Base-by-base conservation (phyloP, 495 filamentous ascomycete species). In the Aspergillus steynii region DNA sequence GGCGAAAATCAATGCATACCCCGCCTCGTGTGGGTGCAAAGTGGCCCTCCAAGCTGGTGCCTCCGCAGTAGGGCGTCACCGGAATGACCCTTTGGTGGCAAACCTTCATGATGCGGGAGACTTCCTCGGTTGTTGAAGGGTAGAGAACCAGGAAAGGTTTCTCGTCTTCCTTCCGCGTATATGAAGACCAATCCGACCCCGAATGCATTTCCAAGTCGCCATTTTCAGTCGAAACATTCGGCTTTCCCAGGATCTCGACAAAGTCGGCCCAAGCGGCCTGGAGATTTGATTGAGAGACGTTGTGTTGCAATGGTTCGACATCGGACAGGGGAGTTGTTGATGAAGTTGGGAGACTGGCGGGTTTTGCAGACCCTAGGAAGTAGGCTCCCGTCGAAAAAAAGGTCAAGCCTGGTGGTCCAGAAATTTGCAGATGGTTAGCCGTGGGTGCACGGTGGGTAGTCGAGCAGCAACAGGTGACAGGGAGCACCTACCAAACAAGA, bases 261-360 rank as follows among this genome's bases (percentile, higher is more conserved):
- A 98, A 93, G 72, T 99, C 95, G 5, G 88, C 80, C 95, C 96
- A 99, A 3, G 94, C 91, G 8, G 96, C 92, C 77, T 98, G 88
- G 46, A 98, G 84, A 67, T 93, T 95, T 20, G 85, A 80, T 54
- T 82, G 84, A 32, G 86, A 83, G 52, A 86, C 82, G 66, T 97
- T 85, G 70, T 96, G 91, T 60, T 78, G 76, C 0, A 89, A 90
- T 0, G 86, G 74, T 5, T 74, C 78, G 27, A 87, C 75, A 29
- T 83, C 79, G 47, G 72, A 70, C 25, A 98, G 85, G 5, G 89
- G 82, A 1, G 84, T 76, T n/a, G 93, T 96, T 14, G 96, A 97
- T 8, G 82, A 71, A 7, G 82, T 80, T 4, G 90, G 83, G 3
- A 82, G 76, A n/a, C 81, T 75, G 8, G 82, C 78, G 2, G 85